These are phyloP conservation scores for Micromonas pusilla DNA, from an alignment of 139 green algal genomes.

Conservation along the genomic window DNA sequence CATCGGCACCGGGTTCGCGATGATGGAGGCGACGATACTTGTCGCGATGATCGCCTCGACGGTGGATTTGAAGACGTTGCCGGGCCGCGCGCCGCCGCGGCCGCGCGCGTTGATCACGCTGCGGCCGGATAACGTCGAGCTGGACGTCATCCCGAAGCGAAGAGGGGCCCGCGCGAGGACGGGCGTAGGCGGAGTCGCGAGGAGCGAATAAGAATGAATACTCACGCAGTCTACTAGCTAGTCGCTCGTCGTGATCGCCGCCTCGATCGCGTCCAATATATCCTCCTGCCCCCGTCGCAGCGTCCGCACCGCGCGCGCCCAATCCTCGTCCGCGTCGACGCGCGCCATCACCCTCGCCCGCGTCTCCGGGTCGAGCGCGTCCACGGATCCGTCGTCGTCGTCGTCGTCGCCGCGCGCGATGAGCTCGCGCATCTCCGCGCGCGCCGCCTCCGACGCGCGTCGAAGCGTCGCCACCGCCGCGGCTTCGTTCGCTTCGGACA, in stretches of 20 bases:
- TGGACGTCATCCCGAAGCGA: not conserved
- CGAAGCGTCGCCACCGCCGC: not conserved
- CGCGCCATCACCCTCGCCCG: not conserved
- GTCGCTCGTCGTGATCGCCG: no score
- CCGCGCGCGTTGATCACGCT: conserved; percentile 2
- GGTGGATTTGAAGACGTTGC: not conserved
- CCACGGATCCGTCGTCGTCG: not conserved
- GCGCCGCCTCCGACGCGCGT: not conserved
- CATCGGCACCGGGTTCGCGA: conserved; percentile 84
- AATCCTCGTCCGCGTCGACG: not conserved
- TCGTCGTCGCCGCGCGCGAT: not conserved
- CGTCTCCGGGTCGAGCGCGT: not conserved
- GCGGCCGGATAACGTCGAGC: not conserved
- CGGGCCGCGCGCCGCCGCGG: not conserved
- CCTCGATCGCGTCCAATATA: not conserved
- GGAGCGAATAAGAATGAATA: no score
- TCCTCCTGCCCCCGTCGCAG: not conserved
- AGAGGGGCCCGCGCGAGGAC: no score
- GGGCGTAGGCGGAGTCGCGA: no score
- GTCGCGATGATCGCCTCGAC: conserved; percentile 34
- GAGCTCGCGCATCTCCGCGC: not conserved
- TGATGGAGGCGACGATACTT: conserved; percentile 77
- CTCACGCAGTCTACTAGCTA: not conserved
- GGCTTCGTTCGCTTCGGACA: not conserved
- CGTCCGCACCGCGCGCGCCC: not conserved